phyloP scores from a whole-genome alignment of 441 rosid genomes.

The Arabidopsis hybrid region DNA sequence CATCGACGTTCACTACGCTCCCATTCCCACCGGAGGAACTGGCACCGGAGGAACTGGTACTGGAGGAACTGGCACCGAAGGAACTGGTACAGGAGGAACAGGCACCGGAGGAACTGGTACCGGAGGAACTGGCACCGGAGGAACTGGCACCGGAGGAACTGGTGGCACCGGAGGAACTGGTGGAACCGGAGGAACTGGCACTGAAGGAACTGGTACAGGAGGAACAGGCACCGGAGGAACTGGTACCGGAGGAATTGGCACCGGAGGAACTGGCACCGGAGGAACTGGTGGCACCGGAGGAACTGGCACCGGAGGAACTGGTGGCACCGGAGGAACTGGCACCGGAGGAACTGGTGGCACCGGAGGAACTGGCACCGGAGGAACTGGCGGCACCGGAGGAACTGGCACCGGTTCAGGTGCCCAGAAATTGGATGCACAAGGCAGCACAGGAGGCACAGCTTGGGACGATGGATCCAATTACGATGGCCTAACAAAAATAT shows the following conservation, averaged over 20 bases:
- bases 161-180: neutral
- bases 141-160: neutral
- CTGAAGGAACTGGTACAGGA: neutral
- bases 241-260: neutral
- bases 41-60: neutral
- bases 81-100: neutral
- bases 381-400: neutral
- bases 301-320: neutral
- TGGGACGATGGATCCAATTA: conserved; percentile 45
- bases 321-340: neutral
- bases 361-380: neutral
- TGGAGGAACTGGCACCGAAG: neutral
- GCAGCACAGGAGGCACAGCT: conserved; percentile 31
- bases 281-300: neutral
- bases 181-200: neutral
- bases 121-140: neutral
- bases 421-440: conserved; percentile 29
- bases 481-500: conserved; percentile 37
- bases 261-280: neutral
- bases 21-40: conserved; percentile 11
- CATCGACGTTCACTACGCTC: conserved; percentile 43
- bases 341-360: neutral
- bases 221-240: neutral
- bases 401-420: neutral
- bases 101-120: neutral